Conservation (phyloP, 2,329 filamentous ascomycete genomes). For the Hymenoscyphus fructigenus region DNA sequence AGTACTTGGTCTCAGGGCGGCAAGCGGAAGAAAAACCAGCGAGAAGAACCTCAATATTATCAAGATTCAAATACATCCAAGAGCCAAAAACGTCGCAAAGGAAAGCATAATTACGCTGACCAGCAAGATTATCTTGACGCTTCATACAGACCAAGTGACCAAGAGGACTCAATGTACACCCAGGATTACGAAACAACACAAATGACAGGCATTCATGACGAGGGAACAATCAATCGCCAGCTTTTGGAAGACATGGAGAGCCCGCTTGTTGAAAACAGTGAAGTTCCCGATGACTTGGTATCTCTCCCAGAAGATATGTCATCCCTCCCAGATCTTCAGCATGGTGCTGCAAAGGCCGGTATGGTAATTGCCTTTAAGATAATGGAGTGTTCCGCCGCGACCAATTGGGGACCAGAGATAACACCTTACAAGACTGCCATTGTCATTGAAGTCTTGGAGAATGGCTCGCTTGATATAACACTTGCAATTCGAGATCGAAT, state of each 20-base stretch:
- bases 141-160: constrained; percentile 33
- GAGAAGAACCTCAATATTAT: constrained; percentile 42
- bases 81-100: constrained; percentile 50
- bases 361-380: constrained; percentile 71
- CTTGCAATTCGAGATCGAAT: constrained; percentile 69
- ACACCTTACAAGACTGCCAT: constrained; percentile 64
- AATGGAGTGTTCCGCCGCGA: constrained; percentile 58
- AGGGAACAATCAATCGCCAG: constrained; percentile 34
- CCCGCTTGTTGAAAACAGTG: constrained; percentile 29
- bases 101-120: constrained; percentile 43
- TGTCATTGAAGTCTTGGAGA: constrained; percentile 55
- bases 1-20: constrained; percentile 39
- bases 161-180: constrained; percentile 34
- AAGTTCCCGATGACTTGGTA: constrained; percentile 62
- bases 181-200: constrained; percentile 29
- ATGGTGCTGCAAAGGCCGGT: constrained; percentile 51
- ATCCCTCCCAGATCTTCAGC: constrained; percentile 50
- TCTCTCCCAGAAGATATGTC: constrained; percentile 57
- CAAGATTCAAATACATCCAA: constrained; percentile 41
- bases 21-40: constrained; percentile 50
- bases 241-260: constrained; percentile 34
- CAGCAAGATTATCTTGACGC: constrained; percentile 41
- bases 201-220: constrained; percentile 35
- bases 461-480: constrained; percentile 56
- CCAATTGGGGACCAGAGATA: constrained; percentile 65